phyloP scores from a whole-genome alignment of 192 early-diverging fungal genomes.

The Lunasporangiospora selenospora region DNA sequence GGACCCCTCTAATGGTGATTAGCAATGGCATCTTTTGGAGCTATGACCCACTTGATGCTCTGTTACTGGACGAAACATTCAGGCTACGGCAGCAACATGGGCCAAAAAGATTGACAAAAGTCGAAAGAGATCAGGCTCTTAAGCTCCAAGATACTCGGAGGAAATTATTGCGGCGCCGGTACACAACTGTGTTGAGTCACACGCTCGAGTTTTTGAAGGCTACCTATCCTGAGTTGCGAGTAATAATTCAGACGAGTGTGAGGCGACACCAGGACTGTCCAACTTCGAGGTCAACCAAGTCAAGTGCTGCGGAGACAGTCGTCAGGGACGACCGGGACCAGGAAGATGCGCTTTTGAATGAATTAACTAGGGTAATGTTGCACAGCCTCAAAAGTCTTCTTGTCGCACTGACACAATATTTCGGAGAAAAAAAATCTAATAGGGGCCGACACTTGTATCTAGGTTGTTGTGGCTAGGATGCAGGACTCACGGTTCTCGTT shows the following conservation, averaged over 20 bases:
- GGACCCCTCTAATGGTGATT: constrained; percentile 25
- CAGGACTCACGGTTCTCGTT: constrained; percentile 37
- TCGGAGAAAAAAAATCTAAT: no score
- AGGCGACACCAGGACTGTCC: not conserved
- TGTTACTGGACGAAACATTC: no score
- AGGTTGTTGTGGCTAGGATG: constrained; percentile 41
- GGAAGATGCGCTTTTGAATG: constrained; percentile 35
- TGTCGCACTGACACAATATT: no score
- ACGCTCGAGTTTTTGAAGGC: constrained; percentile 29
- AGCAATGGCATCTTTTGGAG: constrained; percentile 42
- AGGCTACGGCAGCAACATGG: no score
- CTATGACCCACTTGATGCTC: constrained; percentile 26
- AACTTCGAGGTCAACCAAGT: no score
- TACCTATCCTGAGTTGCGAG: constrained; percentile 20
- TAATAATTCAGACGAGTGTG: constrained; percentile 40
- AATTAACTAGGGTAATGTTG: constrained; percentile 27
- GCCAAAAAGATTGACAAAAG: constrained; percentile 18
- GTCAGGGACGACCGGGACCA: constrained; percentile 16
- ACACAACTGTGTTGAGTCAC: constrained; percentile 30
- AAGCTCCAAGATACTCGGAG: constrained; percentile 12
- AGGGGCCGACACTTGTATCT: no score
- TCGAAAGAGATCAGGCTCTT: constrained; percentile 8
- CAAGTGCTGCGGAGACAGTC: not conserved
- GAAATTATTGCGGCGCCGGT: constrained; percentile 20
- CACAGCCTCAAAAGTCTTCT: no score